Base-by-base conservation (phyloP, 2,329 filamentous ascomycete species). In the Colletotrichum graminicola region DNA sequence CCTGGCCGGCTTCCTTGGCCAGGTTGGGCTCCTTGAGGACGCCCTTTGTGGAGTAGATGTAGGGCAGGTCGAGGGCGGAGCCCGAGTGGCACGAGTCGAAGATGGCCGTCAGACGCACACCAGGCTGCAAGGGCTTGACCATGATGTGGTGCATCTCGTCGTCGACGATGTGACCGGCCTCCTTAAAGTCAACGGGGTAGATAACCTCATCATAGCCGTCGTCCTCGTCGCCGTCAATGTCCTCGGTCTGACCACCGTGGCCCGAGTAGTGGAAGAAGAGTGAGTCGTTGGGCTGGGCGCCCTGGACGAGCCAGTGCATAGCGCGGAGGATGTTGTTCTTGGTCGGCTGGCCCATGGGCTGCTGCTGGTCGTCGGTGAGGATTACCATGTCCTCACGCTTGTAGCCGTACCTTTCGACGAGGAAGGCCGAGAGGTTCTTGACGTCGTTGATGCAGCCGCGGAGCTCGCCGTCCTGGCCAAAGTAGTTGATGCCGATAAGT, bases 71-170 rank as follows among this genome's bases (percentile, higher is more conserved):
- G 80, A 94, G 86, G 51, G 91, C 91, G 4, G 92, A 93, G 51
- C 92, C 92, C 0, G 92, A 94, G 82, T 94, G 92, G 81, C 92
- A 94, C 7, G 91, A 93, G 81, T 94, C 92, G 80, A 94, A 94
- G 78, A 94, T 94, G 77, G 92, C 92, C 1, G 92, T 94, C 67
- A 94, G 83, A 84, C 95, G 92, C 39, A 98, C 95, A 77, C 96
- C 96, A 2, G 94, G 88, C 76, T 90, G 88, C 18, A 99, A 86
- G 4, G 93, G 88, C 64, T 86, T 86, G 55, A 99, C 95, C 83
- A 95, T 91, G 76, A 91, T 90, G 76, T 87, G 85, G 80, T 95
- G 92, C 83, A 94, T 93, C 79, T 94, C 91, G 77, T 94, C 92
- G 77, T 94, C 92, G 68, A 93, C 89, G 71, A 94, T 93, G 79